These are phyloP conservation scores for Trichoderma guizhouense DNA, from an alignment of 2,329 filamentous ascomycete genomes.

Conservation along the genomic window DNA sequence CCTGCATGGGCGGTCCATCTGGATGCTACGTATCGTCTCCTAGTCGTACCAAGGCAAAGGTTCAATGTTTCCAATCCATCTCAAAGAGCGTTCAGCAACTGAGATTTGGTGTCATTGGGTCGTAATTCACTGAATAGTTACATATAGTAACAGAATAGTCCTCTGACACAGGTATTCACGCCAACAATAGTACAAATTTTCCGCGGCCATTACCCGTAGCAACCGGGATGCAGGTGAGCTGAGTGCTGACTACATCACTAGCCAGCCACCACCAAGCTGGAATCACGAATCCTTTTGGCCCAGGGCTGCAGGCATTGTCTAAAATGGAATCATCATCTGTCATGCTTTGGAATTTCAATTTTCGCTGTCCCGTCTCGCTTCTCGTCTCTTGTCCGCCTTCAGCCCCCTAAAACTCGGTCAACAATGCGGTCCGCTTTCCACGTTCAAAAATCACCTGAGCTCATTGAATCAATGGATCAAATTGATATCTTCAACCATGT, in stretches of 20 bases:
- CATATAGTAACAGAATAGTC: background rate
- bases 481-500: background rate
- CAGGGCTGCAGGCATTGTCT: background rate
- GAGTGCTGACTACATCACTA: background rate
- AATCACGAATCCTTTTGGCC: background rate
- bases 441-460: background rate
- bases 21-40: background rate
- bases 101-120: background rate
- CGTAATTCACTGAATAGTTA: background rate
- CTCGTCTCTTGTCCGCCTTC: background rate
- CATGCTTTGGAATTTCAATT: background rate
- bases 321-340: background rate
- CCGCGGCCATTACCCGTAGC: background rate
- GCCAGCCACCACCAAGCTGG: background rate
- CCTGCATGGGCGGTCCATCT: background rate
- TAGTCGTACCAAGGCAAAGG: background rate
- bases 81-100: background rate
- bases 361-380: background rate
- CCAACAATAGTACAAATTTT: background rate
- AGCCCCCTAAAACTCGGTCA: background rate
- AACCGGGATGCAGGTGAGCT: background rate
- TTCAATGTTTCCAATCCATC: background rate
- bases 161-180: background rate
- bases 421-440: background rate
- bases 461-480: background rate